phyloP scores from a whole-genome alignment of 108 stramenopile genomes.

The Conticribra guillardii region DNA sequence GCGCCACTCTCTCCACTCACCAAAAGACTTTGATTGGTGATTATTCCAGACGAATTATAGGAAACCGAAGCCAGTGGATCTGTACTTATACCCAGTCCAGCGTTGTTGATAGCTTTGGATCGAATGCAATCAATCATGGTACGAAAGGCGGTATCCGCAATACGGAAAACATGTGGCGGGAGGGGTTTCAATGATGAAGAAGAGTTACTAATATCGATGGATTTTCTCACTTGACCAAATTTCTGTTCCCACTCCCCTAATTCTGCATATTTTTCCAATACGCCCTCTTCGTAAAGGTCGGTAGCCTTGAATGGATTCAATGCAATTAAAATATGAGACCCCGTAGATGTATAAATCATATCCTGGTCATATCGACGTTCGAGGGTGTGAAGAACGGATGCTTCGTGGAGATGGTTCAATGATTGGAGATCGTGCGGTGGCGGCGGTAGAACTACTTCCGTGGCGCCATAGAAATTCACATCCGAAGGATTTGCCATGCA shows the following conservation, averaged over 20 bases:
- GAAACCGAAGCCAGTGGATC: background rate
- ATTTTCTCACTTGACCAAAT: constrained; percentile 3
- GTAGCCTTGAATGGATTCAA: constrained; percentile 95
- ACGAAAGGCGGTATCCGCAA: constrained; percentile 94
- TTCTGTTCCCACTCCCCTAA: constrained; percentile 33
- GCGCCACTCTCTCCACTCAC: constrained; percentile 80
- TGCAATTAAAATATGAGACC: constrained; percentile 88
- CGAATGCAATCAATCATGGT: constrained; percentile 90
- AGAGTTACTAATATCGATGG: no score
- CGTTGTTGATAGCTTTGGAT: constrained; percentile 55
- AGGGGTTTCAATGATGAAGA: constrained; percentile 25
- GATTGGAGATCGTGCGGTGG: constrained; percentile 78
- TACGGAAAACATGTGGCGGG: constrained; percentile 93
- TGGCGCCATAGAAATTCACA: background rate
- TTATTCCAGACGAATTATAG: background rate
- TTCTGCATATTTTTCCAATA: background rate
- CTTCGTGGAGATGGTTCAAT: constrained; percentile 84
- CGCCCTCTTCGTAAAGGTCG: constrained; percentile 49
- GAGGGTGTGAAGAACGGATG: constrained; percentile 83
- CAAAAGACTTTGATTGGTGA: background rate
- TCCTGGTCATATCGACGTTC: constrained; percentile 77
- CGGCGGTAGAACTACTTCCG: background rate
- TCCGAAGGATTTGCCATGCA: background rate
- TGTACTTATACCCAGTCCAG: background rate
- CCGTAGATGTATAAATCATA: constrained; percentile 91